Base-by-base conservation (phyloP, 108 stramenopile species). In the Discostella stelligeroides region DNA sequence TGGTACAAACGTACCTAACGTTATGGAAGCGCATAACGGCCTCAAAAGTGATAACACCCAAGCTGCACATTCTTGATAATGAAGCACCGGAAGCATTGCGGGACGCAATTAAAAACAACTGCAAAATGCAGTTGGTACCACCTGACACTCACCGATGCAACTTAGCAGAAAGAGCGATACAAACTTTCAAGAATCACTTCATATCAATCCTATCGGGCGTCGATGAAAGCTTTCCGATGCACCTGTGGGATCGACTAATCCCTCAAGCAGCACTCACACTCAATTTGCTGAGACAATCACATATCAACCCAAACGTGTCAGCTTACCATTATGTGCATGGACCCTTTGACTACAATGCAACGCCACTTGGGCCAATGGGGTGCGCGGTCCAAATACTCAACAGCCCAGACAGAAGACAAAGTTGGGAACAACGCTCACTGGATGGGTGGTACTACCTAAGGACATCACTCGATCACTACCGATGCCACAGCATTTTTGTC, bases 131-230 rank as follows among this genome's bases (percentile, higher is more conserved):
- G 53, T 57, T 82, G 21, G n/a, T n/a, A n/a, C n/a, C n/a, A n/a
- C n/a, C n/a, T n/a, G n/a, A n/a, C n/a, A n/a, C n/a, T n/a, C n/a
- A 71, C 51, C 42, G 79, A 23, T 37, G 63, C 23, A 83, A 83
- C 60, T 51, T 68, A 13, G 82, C 82, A 0, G 68, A 83, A 51
- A 60, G 68, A 8, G 83, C 83, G 34, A 83, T 83, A 13, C 78
- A 55, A 15, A 83, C 78, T 8, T 83, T 74, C 60, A 68, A 74
- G 29, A 66, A 70, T 27, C 82, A 79, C 42, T 79, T 83, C 53
- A 59, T 74, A 34, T 56, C 78, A 0, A 46, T 57, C 18, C 57
- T 83, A 18, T 53, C 54, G 55, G 34, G 66, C 14, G 66, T 50
- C 11, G 57, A 75, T 53, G 49, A 29, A 0, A 28, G 59, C 13